Evolutionary conservation across 2,329 filamentous ascomycete species (phyloP).

Genomic region (Claviceps paspali): DNA sequence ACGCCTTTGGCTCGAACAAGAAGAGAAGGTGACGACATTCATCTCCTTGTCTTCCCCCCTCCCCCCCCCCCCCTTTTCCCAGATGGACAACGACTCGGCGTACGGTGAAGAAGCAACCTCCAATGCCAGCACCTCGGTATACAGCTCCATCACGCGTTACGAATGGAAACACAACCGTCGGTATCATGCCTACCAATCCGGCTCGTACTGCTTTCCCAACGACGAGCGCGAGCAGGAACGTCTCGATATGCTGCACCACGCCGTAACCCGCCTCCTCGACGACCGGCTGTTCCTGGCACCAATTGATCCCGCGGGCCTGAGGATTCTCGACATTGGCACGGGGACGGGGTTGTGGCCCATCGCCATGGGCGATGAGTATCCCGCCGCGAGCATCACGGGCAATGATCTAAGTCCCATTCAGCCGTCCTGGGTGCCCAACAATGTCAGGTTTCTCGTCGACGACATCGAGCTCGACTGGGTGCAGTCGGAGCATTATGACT

Average conservation of each 20-base stretch:
- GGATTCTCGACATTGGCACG: slow-evolving; percentile 28
- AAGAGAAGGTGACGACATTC: not conserved
- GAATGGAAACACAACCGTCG: slow-evolving; percentile 25
- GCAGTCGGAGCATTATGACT: slow-evolving; percentile 14
- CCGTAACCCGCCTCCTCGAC: slow-evolving; percentile 17
- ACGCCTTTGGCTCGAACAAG: too few species aligned
- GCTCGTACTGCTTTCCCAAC: slow-evolving; percentile 22
- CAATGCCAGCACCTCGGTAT: slow-evolving; percentile 13
- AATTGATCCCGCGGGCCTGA: slow-evolving; percentile 21
- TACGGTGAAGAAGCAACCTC: slow-evolving; percentile 7
- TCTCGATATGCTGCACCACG: slow-evolving; percentile 23
- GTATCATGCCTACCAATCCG: slow-evolving; percentile 24
- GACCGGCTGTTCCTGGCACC: slow-evolving; percentile 22
- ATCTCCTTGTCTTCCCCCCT: not conserved
- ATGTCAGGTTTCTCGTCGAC: slow-evolving; percentile 43
- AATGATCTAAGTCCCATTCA: slow-evolving; percentile 29
- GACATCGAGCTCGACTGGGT: slow-evolving; percentile 42
- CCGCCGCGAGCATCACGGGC: slow-evolving; percentile 21
- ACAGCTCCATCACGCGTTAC: slow-evolving; percentile 20
- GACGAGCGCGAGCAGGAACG: slow-evolving; percentile 24
- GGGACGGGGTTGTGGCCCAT: slow-evolving; percentile 35
- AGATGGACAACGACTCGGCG: slow-evolving; percentile 7
- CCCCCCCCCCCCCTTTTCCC: not conserved
- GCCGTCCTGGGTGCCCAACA: slow-evolving; percentile 35
- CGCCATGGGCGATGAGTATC: slow-evolving; percentile 22